Conservation (phyloP, 148 eudicot species). For the Pharnaceum exiguum region DNA sequence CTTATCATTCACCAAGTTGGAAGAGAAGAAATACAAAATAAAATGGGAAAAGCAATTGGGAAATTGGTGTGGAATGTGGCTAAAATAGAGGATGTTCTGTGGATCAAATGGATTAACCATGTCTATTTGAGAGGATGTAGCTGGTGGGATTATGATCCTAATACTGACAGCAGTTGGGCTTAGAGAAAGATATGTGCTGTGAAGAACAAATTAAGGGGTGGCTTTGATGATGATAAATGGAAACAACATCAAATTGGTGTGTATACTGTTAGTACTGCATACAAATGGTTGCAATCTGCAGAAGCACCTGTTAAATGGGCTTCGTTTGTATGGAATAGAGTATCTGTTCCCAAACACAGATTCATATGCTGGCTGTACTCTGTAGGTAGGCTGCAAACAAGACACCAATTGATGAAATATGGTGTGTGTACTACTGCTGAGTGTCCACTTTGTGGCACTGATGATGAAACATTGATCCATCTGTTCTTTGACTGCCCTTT, state of each 20-base stretch:
- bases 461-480: background rate
- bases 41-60: too few relatives aligned
- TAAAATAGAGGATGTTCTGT: background rate
- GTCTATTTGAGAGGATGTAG: background rate
- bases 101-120: background rate
- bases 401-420: background rate
- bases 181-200: background rate
- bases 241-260: background rate
- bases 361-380: background rate
- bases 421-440: background rate
- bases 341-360: background rate
- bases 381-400: background rate
- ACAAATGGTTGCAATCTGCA: background rate
- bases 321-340: too few relatives aligned
- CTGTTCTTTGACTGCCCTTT: background rate
- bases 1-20: too few relatives aligned
- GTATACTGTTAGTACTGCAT: background rate
- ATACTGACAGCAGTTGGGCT: background rate
- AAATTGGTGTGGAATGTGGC: too few relatives aligned
- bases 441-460: background rate
- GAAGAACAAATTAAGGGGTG: background rate
- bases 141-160: background rate
- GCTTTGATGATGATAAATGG: background rate
- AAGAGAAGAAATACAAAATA: too few relatives aligned
- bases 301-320: too few relatives aligned